phyloP scores from a whole-genome alignment of 345 rosid genomes.

The Conringia planisiliqua region DNA sequence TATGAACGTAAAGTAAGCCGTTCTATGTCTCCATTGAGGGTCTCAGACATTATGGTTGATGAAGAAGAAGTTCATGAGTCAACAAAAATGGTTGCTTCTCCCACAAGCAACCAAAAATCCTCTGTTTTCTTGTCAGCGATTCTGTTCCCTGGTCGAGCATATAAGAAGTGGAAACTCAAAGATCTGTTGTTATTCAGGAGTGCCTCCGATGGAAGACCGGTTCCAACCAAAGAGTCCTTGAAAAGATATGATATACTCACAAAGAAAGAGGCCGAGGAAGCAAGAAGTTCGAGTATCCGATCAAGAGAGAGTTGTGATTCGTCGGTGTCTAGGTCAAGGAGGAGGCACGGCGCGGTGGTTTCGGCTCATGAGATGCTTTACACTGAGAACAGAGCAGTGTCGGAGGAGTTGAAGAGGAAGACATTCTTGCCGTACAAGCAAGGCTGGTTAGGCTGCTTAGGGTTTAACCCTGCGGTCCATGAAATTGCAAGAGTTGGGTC shows the following conservation, averaged over 20 bases:
- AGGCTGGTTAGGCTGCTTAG: constrained; percentile 84
- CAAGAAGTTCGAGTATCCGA: constrained; percentile 52
- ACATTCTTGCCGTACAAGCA: constrained; percentile 90
- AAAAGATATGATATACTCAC: constrained; percentile 49
- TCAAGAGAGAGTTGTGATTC: constrained; percentile 61
- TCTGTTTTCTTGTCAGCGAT: constrained; percentile 61
- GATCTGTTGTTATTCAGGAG: constrained; percentile 80
- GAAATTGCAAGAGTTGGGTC: constrained; percentile 75
- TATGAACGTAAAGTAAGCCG: constrained; percentile 61
- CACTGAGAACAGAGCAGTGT: constrained; percentile 72
- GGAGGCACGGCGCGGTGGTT: constrained; percentile 39
- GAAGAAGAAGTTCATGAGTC: constrained; percentile 35
- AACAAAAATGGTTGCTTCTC: constrained; percentile 29
- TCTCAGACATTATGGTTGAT: constrained; percentile 54
- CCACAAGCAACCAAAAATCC: constrained; percentile 35
- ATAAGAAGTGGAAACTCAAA: constrained; percentile 79
- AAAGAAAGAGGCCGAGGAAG: constrained; percentile 51
- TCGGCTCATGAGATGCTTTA: constrained; percentile 91
- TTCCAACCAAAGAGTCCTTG: constrained; percentile 43
- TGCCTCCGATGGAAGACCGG: constrained; percentile 85
- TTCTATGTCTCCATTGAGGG: constrained; percentile 75
- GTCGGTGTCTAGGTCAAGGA: constrained; percentile 34
- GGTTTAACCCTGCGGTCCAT: constrained; percentile 64
- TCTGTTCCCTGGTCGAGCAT: constrained; percentile 46
- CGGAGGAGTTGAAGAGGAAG: constrained; percentile 89